Evolutionary conservation across 345 rosid species (phyloP), one percentile per base, ranked within the genome.

Genomic region (Salix udensis): DNA sequence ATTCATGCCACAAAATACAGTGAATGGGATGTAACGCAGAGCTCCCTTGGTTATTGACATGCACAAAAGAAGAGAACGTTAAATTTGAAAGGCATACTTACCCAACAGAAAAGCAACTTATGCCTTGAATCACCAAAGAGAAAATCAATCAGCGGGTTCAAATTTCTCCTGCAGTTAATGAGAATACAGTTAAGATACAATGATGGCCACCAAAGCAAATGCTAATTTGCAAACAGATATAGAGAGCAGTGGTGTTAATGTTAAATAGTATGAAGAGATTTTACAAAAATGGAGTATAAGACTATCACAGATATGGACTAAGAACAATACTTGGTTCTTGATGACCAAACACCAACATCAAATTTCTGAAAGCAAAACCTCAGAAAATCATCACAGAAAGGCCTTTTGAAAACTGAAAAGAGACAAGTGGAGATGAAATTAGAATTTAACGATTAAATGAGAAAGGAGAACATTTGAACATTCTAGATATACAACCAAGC

Each of bases 261-360:
- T 50, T 11, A 50, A 53, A 39, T 14, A 70, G 37, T 24, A 28
- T 24, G 34, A 30, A 37, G 34, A 68, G 60, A 73, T 28, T 13
- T 21, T 18, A 66, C 28, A 8, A 65, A 65, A 60, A n/a, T 2
- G 23, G 58, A 52, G 58, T 19, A 19, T 52, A 6, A 52, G 58
- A 52, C 58, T 18, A 52, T 52, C n/a, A 52, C 9, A 52, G 58
- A 7, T 19, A 52, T 48, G 24, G 0, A 60, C 58, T 10, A 31
- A 70, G 76, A 66, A n/a, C 26, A 40, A 37, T 74, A 81, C 84
- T 15, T 74, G 67, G 37, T 31, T 65, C 81, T 77, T 31, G 84
- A 81, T 2, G 84, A 81, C 84, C 84, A 81, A 69, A 81, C 69
- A 4, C 84, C 81, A 65, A 81, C 84, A 50, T 81, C 65, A 65